A percentile compares a stretch with the other conserved stretches of the same genome.
Conservation (phyloP, 371 early-diverging fungal genomes). For the Mortierella sp. region DNA sequence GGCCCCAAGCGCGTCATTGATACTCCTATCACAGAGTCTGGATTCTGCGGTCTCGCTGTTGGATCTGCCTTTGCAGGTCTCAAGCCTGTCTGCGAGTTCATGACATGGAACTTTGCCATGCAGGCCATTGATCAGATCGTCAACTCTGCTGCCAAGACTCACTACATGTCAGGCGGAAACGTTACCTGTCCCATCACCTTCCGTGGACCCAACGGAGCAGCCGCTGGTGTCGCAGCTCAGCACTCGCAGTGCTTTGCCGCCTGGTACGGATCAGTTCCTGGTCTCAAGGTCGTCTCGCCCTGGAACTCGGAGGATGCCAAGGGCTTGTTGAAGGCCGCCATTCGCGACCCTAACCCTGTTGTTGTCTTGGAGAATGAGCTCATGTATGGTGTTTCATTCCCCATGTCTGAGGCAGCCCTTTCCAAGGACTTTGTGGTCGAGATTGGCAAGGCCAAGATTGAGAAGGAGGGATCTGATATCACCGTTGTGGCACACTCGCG, state of each 20-base stretch:
- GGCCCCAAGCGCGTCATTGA: constrained; percentile 98
- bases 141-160: constrained; percentile 99
- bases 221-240: constrained; percentile 99
- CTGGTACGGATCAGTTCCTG: constrained; percentile 98
- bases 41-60: constrained; percentile 98
- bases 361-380: constrained; percentile 99
- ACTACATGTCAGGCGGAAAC: constrained; percentile 98
- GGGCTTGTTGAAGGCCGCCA: constrained; percentile 95
- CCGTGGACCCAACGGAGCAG: constrained; percentile 99
- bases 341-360: constrained; percentile 99
- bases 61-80: constrained; percentile 97
- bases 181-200: constrained; percentile 97
- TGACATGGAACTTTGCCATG: constrained; percentile 99
- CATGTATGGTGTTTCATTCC: constrained; percentile 95
- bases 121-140: constrained; percentile 99
- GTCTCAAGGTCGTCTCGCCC: constrained; percentile 98
- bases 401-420: constrained; percentile 84
- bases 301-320: constrained; percentile 98
- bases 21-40: constrained; percentile 99
- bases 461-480: constrained; percentile 90
- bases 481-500: constrained; percentile 97
- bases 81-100: constrained; percentile 99
- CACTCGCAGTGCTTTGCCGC: constrained; percentile 99
- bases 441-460: constrained; percentile 98
- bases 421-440: constrained; percentile 90